Evolutionary conservation across 495 filamentous ascomycete genomes (phyloP), one percentile per base, ranked within the genome.

Genomic region (Clavariopsis aquatica): DNA sequence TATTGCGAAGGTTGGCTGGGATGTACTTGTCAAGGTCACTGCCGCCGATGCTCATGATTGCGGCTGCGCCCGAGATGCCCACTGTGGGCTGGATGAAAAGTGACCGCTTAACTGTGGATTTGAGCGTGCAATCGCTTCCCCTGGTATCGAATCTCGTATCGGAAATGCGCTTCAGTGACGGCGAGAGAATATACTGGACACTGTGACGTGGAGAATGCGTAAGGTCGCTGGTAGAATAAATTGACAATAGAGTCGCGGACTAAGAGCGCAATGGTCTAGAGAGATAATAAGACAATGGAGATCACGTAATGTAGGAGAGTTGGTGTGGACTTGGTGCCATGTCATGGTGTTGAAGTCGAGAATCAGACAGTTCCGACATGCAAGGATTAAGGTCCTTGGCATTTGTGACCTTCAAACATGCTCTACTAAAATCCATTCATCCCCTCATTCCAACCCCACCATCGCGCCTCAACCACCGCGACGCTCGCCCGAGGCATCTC

Each of bases 41-140:
- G 19, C 67, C 67, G 62, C 67, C 67, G 23, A 65, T 70, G 49
- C 68, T 70, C 68, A 70, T 70, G 29, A 20, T 54, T 38, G 68
- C 59, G 23, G 60, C 54, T 59, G 36, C 41, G 28, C 4, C 41
- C 19, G 45, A 57, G 36, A 23, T 20, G 60, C 68, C 63, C 64
- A 41, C n/a, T 3, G 23, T 5, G 38, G 36, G 13, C 8, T 19
- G 52, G 1, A 20, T n/a, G 5, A 8, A 12, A 22, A 43, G 29
- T 2, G 13, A 1, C 19, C 36, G 31, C 24, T 15, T 46, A 8
- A 10, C 8, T 23, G 43, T 49, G n/a, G 12, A 1, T 4, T n/a
- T 23, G 24, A 4, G 36, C 55, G 36, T 22, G 20, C 57, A 60
- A 61, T 61, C 45, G 49, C 29, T 19, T 46, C 49, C 24, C 29